Base-by-base conservation (phyloP, 306 rosid species). In the Bauhinia variegata region DNA sequence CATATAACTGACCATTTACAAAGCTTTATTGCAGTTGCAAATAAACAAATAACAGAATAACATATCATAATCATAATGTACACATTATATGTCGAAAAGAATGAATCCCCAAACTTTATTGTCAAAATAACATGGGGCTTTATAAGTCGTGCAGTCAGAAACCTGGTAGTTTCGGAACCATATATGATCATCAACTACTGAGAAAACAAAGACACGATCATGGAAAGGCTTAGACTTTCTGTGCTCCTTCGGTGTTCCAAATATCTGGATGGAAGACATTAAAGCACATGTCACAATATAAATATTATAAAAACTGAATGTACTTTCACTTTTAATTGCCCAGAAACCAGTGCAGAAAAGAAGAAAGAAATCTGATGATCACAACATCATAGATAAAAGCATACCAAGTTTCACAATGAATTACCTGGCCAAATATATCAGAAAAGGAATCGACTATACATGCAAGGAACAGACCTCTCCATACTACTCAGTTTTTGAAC, bases 81-180 rank as follows among this genome's bases (percentile, higher is more conserved):
- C 19, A 46, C 3, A 31, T 2, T 17, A 32, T 17, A 7, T 16
- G 49, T 31, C 55, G 12, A 15, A 23, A 54, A 33, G 68, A 59
- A 23, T 1, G 30, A 23, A 52, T 12, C 52, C 34, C 47, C 19
- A 23, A 41, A 43, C 8, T 59, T 65, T 3, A 54, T 41, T 8
- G 17, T 49, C 36, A 15, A 63, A 6, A 55, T 55, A 46, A 30
- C 12, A 65, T 42, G 56, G 69, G 56, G 69, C 58, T 65, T 64
- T 34, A 55, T 7, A 76, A 48, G 41, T 39, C 53, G 15, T 17
- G 47, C 28, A 64, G 72, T 34, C 32, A 84, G 88, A 39, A 56
- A 90, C 99, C 99, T 93, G 99, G 78, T 93, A 93, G 66, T 93
- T 93, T 43, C 95, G 85, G 87, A 93, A 93, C 99, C 99, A 93